phyloP scores from a whole-genome alignment of 2,329 filamentous ascomycete genomes.

The Hyphodiscus sp. region DNA sequence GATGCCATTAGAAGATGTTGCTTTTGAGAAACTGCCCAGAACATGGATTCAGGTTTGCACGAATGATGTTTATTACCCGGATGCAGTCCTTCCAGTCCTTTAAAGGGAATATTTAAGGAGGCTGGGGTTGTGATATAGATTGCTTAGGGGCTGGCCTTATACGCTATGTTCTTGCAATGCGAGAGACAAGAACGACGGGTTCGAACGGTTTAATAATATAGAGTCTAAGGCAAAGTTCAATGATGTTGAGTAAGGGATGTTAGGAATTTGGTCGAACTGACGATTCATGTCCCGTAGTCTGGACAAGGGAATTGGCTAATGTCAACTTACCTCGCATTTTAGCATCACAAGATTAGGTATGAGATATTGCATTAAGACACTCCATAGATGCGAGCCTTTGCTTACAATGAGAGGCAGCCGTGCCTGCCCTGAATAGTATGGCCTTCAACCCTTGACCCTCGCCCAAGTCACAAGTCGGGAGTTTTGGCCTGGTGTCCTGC shows the following conservation, averaged over 20 bases:
- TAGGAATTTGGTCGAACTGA: not conserved
- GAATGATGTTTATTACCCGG: conserved; percentile 46
- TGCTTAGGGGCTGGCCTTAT: conserved; percentile 37
- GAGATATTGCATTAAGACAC: not conserved
- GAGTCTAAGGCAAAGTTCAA: not conserved
- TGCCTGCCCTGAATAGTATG: too few relatives aligned
- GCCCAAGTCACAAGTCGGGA: too few relatives aligned
- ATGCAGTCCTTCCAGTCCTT: conserved; percentile 44
- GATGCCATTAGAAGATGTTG: conserved; percentile 38
- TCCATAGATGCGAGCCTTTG: not conserved
- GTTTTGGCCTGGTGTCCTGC: too few relatives aligned
- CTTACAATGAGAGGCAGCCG: not conserved
- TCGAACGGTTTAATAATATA: not conserved
- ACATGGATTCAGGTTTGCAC: conserved; percentile 45
- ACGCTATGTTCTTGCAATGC: not conserved
- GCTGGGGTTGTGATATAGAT: conserved; percentile 37
- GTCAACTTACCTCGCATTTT: not conserved
- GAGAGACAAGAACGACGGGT: not conserved
- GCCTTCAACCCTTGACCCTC: too few relatives aligned
- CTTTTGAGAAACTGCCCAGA: conserved; percentile 27
- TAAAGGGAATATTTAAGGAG: conserved; percentile 37
- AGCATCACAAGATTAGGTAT: not conserved
- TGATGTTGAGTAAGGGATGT: not conserved
- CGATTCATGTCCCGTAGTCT: not conserved
- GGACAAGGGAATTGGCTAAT: not conserved